A percentile compares a stretch with the other conserved stretches of the same genome.
Conservation (phyloP, 352 stramenopile genomes). For the Globisporangium apiculatum region DNA sequence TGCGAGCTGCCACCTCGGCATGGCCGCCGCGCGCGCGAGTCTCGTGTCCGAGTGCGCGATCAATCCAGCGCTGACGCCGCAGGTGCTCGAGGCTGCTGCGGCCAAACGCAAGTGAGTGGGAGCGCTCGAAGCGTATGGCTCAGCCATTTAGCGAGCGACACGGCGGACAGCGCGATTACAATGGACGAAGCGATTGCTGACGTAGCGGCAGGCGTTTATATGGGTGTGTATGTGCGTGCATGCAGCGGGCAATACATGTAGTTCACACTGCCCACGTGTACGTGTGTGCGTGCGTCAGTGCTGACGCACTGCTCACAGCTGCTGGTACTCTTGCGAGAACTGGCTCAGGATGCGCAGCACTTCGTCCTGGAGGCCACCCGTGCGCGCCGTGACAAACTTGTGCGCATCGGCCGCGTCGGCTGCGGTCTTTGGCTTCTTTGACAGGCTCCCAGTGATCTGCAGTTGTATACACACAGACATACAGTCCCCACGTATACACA, state of each 20-base stretch:
- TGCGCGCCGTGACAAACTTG: constrained; percentile 38
- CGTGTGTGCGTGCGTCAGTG: too few species aligned
- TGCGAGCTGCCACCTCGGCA: constrained; percentile 64
- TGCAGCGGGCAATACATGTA: too few species aligned
- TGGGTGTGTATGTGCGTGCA: too few species aligned
- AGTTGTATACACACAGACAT: neutral
- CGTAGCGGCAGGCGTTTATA: too few species aligned
- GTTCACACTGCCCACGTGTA: too few species aligned
- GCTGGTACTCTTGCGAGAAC: constrained; percentile 60
- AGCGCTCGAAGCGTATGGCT: neutral
- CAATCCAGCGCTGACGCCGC: constrained; percentile 35
- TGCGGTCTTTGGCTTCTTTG: constrained; percentile 38
- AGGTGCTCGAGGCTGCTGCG: constrained; percentile 17
- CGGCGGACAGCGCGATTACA: too few species aligned
- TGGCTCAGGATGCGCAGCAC: constrained; percentile 47
- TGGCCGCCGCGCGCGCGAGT: constrained; percentile 65
- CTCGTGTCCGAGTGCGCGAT: constrained; percentile 62
- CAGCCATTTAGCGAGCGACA: too few species aligned
- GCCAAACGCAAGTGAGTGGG: neutral
- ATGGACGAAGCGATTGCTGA: too few species aligned
- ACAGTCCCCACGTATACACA: neutral
- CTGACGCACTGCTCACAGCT: constrained; percentile 33
- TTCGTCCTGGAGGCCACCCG: constrained; percentile 55
- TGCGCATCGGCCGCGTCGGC: constrained; percentile 39
- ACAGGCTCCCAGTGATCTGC: constrained; percentile 51